These are phyloP conservation scores for Cicer arietinum DNA, from an alignment of 306 rosid genomes.

Conservation along the genomic window DNA sequence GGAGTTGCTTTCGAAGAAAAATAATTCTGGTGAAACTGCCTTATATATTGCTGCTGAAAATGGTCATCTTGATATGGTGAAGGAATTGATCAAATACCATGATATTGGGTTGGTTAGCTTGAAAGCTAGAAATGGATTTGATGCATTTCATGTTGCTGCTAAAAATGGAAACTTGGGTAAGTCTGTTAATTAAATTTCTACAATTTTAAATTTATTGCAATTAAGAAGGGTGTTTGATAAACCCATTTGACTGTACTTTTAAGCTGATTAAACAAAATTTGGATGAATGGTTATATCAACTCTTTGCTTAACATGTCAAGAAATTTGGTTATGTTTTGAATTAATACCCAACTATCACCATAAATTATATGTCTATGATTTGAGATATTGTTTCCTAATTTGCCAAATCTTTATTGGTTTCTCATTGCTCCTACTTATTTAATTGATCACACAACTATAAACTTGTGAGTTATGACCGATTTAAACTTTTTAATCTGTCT, in stretches of 20 bases:
- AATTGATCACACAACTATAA: slow-evolving; percentile 3
- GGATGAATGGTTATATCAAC: slow-evolving; percentile 29
- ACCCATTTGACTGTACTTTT: slow-evolving; percentile 16
- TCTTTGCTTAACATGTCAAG: slow-evolving; percentile 20
- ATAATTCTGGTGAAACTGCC: slow-evolving; percentile 69
- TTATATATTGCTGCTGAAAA: slow-evolving; percentile 68
- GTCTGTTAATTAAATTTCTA: slow-evolving; percentile 36
- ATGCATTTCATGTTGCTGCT: slow-evolving; percentile 84
- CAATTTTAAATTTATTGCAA: neutral
- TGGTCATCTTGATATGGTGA: slow-evolving; percentile 62
- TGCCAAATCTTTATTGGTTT: slow-evolving; percentile 25
- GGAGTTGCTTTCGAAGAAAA: slow-evolving; percentile 63
- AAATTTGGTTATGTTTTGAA: slow-evolving; percentile 10
- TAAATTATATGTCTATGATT: slow-evolving; percentile 3
- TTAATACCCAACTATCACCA: slow-evolving; percentile 15
- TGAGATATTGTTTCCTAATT: slow-evolving; percentile 4
- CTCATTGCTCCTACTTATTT: neutral
- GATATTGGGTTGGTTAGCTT: slow-evolving; percentile 58
- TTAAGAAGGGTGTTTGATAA: neutral
- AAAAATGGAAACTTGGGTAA: slow-evolving; percentile 75
- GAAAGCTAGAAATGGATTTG: slow-evolving; percentile 75
- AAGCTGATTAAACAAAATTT: slow-evolving; percentile 22
- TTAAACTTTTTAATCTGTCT: slow-evolving; percentile 28
- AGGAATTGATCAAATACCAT: slow-evolving; percentile 60
- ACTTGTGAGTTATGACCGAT: slow-evolving; percentile 22